Base-by-base conservation (phyloP, 2,329 filamentous ascomycete genomes). In the Didymosphaeria variabile region DNA sequence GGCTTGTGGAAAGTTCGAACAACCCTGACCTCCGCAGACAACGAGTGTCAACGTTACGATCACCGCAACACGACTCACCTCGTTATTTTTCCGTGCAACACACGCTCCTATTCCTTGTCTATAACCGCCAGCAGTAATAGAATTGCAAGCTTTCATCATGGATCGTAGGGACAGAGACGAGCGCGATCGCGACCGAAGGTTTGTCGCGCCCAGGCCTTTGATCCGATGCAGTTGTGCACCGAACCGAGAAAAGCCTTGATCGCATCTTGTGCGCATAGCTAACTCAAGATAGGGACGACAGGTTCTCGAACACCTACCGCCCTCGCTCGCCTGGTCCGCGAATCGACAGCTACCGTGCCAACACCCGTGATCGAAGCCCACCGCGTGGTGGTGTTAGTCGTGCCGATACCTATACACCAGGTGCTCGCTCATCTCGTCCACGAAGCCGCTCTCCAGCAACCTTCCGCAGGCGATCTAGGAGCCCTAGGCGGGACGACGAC, bases 171-270 rank as follows among this genome's bases (percentile, higher is more conserved):
- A 81, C 62, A 73, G 77, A 64, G 79, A 79, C 61, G 76, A 78
- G 50, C 70, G 79, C 67, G 79, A 81, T 61, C 75, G 79, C 57
- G 79, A 80, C 47, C 71, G 80, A 71, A 81, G 80, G 80, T 82
- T 73, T 72, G 79, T 79, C 61, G 57, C 63, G 64, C 64, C 66
- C 65, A 58, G 61, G 55, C 40, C 59, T 64, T 59, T 61, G 64
- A 60, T 63, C 47, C 54, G 31, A 44, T 40, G 29, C 19, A 15
- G 36, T n/a, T 34, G 32, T 38, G 26, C 29, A 10, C 26, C 17
- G 12, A 23, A 32, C 23, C 21, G 31, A 32, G 26, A n/a, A 29
- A 23, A 34, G 29, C 3, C 38, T 45, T n/a, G 7, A 15, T 32
- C 15, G 45, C 46, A 7, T 36, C n/a, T 9, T 32, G 19, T 13